These are phyloP conservation scores for Arctostaphylos glauca DNA, from an alignment of 148 eudicot genomes.

Conservation along the genomic window DNA sequence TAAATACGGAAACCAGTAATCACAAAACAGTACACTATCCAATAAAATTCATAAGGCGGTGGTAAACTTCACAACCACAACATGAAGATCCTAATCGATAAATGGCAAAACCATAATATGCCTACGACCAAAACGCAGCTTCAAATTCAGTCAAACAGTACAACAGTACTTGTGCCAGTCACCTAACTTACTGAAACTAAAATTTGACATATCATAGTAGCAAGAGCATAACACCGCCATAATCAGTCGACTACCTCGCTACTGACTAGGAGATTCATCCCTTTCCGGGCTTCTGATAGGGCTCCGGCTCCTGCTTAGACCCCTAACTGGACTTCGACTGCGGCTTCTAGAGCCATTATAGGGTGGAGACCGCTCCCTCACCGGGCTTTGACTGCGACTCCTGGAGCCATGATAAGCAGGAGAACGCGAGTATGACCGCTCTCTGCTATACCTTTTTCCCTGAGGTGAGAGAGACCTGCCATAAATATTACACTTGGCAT, in stretches of 20 bases:
- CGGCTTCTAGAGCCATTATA: slow-evolving; percentile 39
- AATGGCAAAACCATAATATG: background rate
- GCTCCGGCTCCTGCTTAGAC: slow-evolving; percentile 36
- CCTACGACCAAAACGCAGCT: background rate
- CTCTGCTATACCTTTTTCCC: slow-evolving; percentile 58
- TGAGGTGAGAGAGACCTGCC: slow-evolving; percentile 79
- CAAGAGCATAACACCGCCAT: background rate
- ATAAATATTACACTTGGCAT: background rate
- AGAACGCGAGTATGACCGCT: slow-evolving; percentile 60
- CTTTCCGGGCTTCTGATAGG: slow-evolving; percentile 50
- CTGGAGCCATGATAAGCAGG: slow-evolving; percentile 45
- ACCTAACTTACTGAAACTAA: background rate
- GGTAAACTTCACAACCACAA: background rate
- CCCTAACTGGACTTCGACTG: slow-evolving; percentile 43
- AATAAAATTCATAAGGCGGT: background rate
- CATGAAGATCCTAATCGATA: background rate
- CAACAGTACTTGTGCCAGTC: background rate
- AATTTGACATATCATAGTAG: background rate
- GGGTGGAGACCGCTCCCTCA: slow-evolving; percentile 33
- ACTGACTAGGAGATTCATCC: slow-evolving; percentile 54
- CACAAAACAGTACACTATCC: background rate
- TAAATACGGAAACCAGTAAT: background rate
- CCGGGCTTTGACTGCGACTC: slow-evolving; percentile 37
- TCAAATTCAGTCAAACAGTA: background rate
- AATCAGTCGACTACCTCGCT: slow-evolving; percentile 13